Base-by-base conservation (phyloP, 2,329 filamentous ascomycete genomes). In the Penicillium sp. region DNA sequence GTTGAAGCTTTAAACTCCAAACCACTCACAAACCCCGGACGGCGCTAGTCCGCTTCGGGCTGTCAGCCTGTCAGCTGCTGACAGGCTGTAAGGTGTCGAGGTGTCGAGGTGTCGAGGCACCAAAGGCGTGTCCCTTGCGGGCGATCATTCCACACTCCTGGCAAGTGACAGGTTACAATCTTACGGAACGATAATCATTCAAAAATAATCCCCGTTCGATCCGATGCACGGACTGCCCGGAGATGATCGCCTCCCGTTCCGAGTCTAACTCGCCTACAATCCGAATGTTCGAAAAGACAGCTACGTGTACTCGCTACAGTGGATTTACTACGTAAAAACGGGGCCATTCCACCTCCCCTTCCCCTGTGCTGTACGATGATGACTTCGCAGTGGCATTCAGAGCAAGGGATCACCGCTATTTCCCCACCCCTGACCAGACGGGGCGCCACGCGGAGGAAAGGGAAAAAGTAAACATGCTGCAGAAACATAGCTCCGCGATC, bases 401-500 rank as follows among this genome's bases (percentile, higher is more conserved):
- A 49, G 46, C 18, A 49, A 49, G 46, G 46, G 46, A 36, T 36
- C 33, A 18, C 33, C 16, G 33, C 33, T 36, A 36, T 36, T 11
- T 16, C 10, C 16, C 16, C 33, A 36, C 16, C 33, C 33, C 6
- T 18, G 33, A 20, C 33, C 16, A 16, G 14, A 36, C 20, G 20
- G 33, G 16, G 16, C 33, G 33, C 33, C 16, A 35, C 31, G 18
- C 10, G 14, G 22, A 14, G 38, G 38, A 25, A 20, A 36, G 16
- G 33, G 38, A 25, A 25, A 16, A 40, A 40, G 20, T 14, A n/a
- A 25, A 40, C 38, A n/a, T 25, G 4, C 22, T 20, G 25, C 49
- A 36, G 31, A 39, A 39, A 50, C 45, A 46, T 53, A 55, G 53
- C 49, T 44, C 44, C 38, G 18, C 31, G 43, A 56, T 56, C 53